phyloP scores from a whole-genome alignment of 2,329 filamentous ascomycete genomes.

The Aureobasidium sp. region DNA sequence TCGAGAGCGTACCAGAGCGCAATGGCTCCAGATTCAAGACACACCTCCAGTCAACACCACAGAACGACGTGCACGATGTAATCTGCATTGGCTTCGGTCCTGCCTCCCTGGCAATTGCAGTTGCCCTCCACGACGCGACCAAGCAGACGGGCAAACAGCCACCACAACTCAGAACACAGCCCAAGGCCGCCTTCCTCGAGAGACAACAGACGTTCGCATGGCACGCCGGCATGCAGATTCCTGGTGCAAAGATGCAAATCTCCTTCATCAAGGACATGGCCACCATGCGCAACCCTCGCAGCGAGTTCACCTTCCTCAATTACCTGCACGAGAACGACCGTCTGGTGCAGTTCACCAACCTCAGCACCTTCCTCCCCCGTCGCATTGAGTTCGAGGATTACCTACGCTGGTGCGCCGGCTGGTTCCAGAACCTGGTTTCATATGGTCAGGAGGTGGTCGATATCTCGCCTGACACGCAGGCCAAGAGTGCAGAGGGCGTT shows the following conservation, averaged over 20 bases:
- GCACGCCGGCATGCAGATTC: slow-evolving; percentile 93
- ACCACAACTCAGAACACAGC: slow-evolving; percentile 30
- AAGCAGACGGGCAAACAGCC: slow-evolving; percentile 22
- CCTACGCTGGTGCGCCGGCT: slow-evolving; percentile 79
- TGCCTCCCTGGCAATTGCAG: slow-evolving; percentile 79
- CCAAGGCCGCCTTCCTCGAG: slow-evolving; percentile 81
- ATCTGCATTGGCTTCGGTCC: slow-evolving; percentile 91
- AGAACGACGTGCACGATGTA: slow-evolving; percentile 67
- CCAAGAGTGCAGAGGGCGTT: slow-evolving; percentile 41
- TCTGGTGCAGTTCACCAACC: slow-evolving; percentile 85
- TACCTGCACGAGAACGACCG: slow-evolving; percentile 76
- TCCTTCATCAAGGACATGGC: slow-evolving; percentile 96
- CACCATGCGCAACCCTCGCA: slow-evolving; percentile 76
- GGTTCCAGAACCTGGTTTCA: slow-evolving; percentile 63
- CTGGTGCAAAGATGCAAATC: slow-evolving; percentile 94
- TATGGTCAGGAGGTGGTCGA: slow-evolving; percentile 73
- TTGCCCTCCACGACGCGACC: slow-evolving; percentile 77
- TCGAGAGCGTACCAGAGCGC: not conserved
- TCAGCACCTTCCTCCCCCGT: slow-evolving; percentile 79
- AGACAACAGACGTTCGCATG: slow-evolving; percentile 76
- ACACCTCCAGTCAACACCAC: slow-evolving; percentile 45
- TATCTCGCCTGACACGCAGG: slow-evolving; percentile 44
- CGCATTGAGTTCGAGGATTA: slow-evolving; percentile 92
- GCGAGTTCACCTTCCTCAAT: slow-evolving; percentile 91
- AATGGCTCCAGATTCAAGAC: slow-evolving; percentile 12